Percentiles rank a stretch among this genome's conserved stretches.
These are phyloP conservation scores for Gamsiella multidivaricata DNA, from an alignment of 192 early-diverging fungal species.

Conservation along the genomic window DNA sequence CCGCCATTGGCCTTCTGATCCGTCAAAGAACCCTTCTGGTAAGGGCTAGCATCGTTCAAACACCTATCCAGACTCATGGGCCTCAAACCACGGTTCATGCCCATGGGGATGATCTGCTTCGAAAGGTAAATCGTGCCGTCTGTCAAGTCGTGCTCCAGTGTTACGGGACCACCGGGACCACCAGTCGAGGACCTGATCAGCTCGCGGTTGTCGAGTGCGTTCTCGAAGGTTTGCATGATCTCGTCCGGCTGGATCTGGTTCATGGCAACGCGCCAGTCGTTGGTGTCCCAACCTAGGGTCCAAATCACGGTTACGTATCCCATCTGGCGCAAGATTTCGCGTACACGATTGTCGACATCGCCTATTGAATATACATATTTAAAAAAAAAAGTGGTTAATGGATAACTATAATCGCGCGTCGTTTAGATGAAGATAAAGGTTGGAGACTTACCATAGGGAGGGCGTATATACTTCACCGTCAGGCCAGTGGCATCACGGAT, in stretches of 20 bases:
- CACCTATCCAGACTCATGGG: slow-evolving; percentile 46
- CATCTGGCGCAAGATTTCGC: slow-evolving; percentile 63
- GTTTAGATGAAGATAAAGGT: background rate
- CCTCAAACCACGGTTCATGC: slow-evolving; percentile 13
- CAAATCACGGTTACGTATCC: slow-evolving; percentile 63
- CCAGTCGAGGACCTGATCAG: slow-evolving; percentile 31
- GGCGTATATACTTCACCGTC: slow-evolving; percentile 64
- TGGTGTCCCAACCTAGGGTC: slow-evolving; percentile 60
- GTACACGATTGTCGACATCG: slow-evolving; percentile 73
- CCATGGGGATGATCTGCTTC: slow-evolving; percentile 46
- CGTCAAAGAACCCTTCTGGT: background rate
- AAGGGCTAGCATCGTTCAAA: slow-evolving; percentile 26
- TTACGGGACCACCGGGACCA: slow-evolving; percentile 50
- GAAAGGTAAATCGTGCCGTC: slow-evolving; percentile 51
- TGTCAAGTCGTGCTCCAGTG: slow-evolving; percentile 63
- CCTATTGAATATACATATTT: slow-evolving; percentile 2
- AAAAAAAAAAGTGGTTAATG: background rate
- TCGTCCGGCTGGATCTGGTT: slow-evolving; percentile 17
- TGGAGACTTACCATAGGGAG: slow-evolving; percentile 63
- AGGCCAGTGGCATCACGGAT: slow-evolving; percentile 67
- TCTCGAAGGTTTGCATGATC: slow-evolving; percentile 24
- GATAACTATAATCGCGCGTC: background rate
- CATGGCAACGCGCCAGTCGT: slow-evolving; percentile 62
- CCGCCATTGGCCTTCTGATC: background rate
- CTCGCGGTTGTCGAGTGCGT: slow-evolving; percentile 43